These are phyloP conservation scores for Sungouiozyma intestinalis DNA, from an alignment of 805 yeast species.

Conservation along the genomic window DNA sequence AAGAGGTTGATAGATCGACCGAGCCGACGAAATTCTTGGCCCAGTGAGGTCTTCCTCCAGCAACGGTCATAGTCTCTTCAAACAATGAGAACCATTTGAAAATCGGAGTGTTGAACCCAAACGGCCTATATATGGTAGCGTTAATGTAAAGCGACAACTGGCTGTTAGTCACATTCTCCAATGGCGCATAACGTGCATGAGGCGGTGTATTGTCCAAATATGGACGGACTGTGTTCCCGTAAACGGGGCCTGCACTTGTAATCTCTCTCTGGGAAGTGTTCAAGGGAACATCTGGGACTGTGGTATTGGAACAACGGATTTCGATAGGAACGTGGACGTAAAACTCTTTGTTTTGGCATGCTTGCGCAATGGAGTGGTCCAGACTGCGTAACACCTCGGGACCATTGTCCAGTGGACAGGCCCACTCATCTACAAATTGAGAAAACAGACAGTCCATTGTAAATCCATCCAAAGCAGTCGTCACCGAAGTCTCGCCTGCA, in stretches of 20 bases:
- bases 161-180: slow-evolving; percentile 42
- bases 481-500: slow-evolving; percentile 56
- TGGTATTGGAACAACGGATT: slow-evolving; percentile 84
- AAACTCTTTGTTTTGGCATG: slow-evolving; percentile 49
- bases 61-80: slow-evolving; percentile 64
- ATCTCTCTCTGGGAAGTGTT: slow-evolving; percentile 41
- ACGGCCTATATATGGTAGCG: slow-evolving; percentile 96
- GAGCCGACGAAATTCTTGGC: slow-evolving; percentile 86
- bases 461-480: slow-evolving; percentile 73
- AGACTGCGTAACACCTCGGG: slow-evolving; percentile 59
- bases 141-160: slow-evolving; percentile 80
- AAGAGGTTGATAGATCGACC: slow-evolving; percentile 24
- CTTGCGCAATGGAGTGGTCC: slow-evolving; percentile 48
- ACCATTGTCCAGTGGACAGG: slow-evolving; percentile 77
- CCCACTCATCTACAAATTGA: slow-evolving; percentile 96
- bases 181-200: slow-evolving; percentile 41
- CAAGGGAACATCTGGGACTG: slow-evolving; percentile 33
- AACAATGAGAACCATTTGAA: slow-evolving; percentile 75
- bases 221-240: slow-evolving; percentile 78
- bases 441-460: slow-evolving; percentile 93
- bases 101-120: slow-evolving; percentile 60
- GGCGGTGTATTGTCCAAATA: slow-evolving; percentile 71
- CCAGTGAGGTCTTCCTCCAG: slow-evolving; percentile 96
- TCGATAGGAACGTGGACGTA: slow-evolving; percentile 94
- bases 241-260: slow-evolving; percentile 65